Base-by-base conservation (phyloP, 345 rosid genomes). In the Hibiscus mutabilis region DNA sequence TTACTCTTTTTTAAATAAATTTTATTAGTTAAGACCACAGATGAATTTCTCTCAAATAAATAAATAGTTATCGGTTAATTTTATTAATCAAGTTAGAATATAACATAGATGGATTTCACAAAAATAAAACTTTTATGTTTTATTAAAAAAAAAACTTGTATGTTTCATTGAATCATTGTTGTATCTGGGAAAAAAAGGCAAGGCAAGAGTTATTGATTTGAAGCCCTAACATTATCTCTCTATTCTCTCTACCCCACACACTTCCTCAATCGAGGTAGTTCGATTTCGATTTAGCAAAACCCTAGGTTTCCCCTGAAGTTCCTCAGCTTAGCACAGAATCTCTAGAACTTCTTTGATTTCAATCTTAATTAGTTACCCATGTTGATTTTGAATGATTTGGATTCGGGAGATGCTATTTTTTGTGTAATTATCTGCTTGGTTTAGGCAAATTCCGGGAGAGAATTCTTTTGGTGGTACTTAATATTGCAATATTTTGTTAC, bases 281-380 rank as follows among this genome's bases (percentile, higher is more conserved):
- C 53, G 18, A 49, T 49, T 49, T 49, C 53, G 14, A 49, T 49
- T 49, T 49, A n/a, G n/a, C 15, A 49, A 15, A 15, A 0, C 12
- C 44, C 44, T 40, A 40, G 1, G 44, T 40, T 40, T 16, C n/a
- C 82, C 35, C 8, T 35, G 56, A 15, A 71, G 62, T 60, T 73
- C 69, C 73, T 58, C 24, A 65, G 73, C 60, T 71, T 49, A 71
- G 57, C 46, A 16, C 65, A 74, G 80, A 80, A 69, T 35, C 80
- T 81, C 80, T 81, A 68, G 55, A 29, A n/a, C 53, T 62, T 37
- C 3, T 55, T 29, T 40, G 35, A 21, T 33, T 72, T 66, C 42
- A 61, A 44, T 24, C 46, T 61, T n/a, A 24, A 37, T 37, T 27
- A n/a, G 69, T 21, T 22, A 31, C 25, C 63, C 51, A 59, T 2